Evolutionary conservation across 2,329 filamentous ascomycete genomes (phyloP).

Genomic region (Aspergillus piperis): DNA sequence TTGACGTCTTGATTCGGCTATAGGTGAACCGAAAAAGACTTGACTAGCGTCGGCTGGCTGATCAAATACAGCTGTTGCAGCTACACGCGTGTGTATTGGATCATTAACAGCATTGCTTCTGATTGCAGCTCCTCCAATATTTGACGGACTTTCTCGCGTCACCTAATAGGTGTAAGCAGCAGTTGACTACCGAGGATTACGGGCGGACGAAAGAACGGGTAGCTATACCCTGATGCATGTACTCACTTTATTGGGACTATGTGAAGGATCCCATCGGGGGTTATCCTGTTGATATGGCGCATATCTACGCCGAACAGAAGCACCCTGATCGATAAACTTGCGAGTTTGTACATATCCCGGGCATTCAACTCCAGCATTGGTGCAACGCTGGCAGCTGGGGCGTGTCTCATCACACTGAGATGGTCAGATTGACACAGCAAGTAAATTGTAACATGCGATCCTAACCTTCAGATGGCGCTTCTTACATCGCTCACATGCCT

Average conservation of each 20-base stretch:
- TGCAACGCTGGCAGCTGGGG: slow-evolving; percentile 42
- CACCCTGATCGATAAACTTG: slow-evolving; percentile 47
- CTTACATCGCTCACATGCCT: slow-evolving; percentile 43
- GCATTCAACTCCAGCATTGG: slow-evolving; percentile 40
- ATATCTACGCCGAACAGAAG: slow-evolving; percentile 42
- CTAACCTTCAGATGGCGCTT: slow-evolving; percentile 42
- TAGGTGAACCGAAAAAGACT: neutral
- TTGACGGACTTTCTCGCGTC: neutral
- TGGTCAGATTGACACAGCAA: neutral
- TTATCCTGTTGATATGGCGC: slow-evolving; percentile 38
- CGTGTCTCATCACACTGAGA: slow-evolving; percentile 44
- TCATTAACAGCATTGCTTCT: neutral
- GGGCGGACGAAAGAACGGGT: neutral
- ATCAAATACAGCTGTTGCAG: neutral
- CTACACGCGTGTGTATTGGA: no score
- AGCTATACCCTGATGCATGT: neutral
- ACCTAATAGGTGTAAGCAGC: neutral
- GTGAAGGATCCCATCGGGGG: slow-evolving; percentile 2
- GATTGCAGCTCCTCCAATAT: neutral
- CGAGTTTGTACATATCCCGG: slow-evolving; percentile 47
- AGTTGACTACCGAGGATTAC: no score
- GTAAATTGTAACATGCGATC: neutral
- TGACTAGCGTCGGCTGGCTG: neutral
- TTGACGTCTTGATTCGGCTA: neutral
- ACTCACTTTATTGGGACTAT: slow-evolving; percentile 12